phyloP scores from a whole-genome alignment of 163 green algal genomes.

The Prototheca stagnorum region DNA sequence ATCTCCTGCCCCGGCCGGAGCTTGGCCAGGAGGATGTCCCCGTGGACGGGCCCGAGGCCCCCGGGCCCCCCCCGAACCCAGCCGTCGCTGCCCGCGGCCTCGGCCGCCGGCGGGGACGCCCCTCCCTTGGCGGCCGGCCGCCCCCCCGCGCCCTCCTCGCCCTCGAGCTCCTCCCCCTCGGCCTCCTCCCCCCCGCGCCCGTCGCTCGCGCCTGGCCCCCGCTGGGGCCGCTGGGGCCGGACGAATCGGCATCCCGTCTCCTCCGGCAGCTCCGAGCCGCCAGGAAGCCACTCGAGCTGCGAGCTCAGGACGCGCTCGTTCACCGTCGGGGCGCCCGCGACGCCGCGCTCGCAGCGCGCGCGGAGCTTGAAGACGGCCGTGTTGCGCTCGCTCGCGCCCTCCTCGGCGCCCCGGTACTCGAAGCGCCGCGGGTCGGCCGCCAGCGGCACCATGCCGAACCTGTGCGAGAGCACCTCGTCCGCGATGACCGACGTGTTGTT shows the following conservation, averaged over 20 bases:
- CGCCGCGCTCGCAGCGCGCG: constrained; percentile 39
- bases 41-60: constrained; percentile 35
- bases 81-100: too few species aligned
- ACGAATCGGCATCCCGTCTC: constrained; percentile 66
- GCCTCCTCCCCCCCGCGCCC: too few species aligned
- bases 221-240: too few species aligned
- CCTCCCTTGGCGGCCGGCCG: too few species aligned
- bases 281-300: constrained; percentile 67
- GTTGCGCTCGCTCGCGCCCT: constrained; percentile 68
- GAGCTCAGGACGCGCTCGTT: constrained; percentile 30
- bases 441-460: constrained; percentile 86
- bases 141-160: constrained; percentile 20
- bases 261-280: constrained; percentile 72
- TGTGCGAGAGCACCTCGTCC: constrained; percentile 85
- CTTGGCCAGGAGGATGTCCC: constrained; percentile 91
- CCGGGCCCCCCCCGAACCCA: too few species aligned
- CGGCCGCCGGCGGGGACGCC: too few species aligned
- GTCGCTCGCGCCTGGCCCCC: too few species aligned
- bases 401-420: constrained; percentile 24
- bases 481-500: constrained; percentile 97
- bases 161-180: too few species aligned
- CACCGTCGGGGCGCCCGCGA: constrained; percentile 21
- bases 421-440: constrained; percentile 54
- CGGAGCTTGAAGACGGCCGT: constrained; percentile 87
- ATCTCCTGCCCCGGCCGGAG: constrained; percentile 74